These are phyloP conservation scores for Trifolium fragiferum DNA, from an alignment of 306 rosid species.

Conservation along the genomic window DNA sequence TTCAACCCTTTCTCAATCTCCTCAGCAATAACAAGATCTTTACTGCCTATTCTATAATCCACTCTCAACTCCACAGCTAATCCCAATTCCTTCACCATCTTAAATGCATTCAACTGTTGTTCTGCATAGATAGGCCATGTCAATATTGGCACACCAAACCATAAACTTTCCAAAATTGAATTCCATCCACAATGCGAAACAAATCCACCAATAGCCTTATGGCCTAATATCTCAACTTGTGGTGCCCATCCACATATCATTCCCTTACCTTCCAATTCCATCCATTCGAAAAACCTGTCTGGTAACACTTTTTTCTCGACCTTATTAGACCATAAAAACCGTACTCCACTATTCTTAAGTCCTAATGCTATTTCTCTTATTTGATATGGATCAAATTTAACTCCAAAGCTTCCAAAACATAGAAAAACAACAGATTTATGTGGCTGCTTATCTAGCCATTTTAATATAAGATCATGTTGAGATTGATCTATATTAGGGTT, in stretches of 20 bases:
- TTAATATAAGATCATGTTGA: slow-evolving; percentile 50
- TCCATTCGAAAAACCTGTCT: slow-evolving; percentile 62
- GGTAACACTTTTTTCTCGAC: slow-evolving; percentile 43
- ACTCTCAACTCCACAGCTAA: slow-evolving; percentile 55
- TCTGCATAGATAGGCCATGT: slow-evolving; percentile 80
- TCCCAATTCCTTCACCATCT: slow-evolving; percentile 51
- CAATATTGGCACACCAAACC: slow-evolving; percentile 69
- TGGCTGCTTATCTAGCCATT: slow-evolving; percentile 68
- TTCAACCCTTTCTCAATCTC: slow-evolving; percentile 58
- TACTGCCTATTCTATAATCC: slow-evolving; percentile 45
- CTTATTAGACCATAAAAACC: slow-evolving; percentile 60
- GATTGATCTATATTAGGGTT: slow-evolving; percentile 47
- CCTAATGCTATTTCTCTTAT: slow-evolving; percentile 61
- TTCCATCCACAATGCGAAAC: slow-evolving; percentile 81
- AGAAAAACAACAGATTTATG: slow-evolving; percentile 56
- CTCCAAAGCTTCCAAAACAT: slow-evolving; percentile 73
- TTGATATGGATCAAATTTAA: slow-evolving; percentile 53
- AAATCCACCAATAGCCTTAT: slow-evolving; percentile 59
- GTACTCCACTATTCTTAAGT: slow-evolving; percentile 50
- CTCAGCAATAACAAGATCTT: slow-evolving; percentile 54
- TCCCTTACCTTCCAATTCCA: slow-evolving; percentile 52
- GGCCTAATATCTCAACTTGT: slow-evolving; percentile 60
- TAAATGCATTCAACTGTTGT: slow-evolving; percentile 66
- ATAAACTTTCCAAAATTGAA: slow-evolving; percentile 67
- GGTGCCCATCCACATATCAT: slow-evolving; percentile 71